phyloP scores from a whole-genome alignment of 441 rosid species.

The Erysimum pusillum region DNA sequence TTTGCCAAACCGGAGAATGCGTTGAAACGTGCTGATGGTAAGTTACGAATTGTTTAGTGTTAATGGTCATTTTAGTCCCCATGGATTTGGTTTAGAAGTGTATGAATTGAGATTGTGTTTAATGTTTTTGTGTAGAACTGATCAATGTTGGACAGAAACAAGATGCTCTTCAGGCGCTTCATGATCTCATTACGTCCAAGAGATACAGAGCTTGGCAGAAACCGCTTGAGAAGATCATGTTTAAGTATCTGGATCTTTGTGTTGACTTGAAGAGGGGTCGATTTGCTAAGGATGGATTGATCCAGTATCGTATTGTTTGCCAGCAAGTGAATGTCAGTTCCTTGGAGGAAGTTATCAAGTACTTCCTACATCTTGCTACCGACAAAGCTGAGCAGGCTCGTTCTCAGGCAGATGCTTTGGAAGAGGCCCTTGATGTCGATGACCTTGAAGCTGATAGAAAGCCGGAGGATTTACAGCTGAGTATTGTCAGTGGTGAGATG shows the following conservation, averaged over 20 bases:
- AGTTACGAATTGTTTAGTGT: conserved; percentile 8
- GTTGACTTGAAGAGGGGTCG: conserved; percentile 95
- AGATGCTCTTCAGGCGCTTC: conserved; percentile 95
- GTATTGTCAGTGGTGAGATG: conserved; percentile 98
- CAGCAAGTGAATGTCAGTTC: conserved; percentile 97
- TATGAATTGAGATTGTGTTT: conserved; percentile 17
- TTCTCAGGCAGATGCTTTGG: conserved; percentile 86
- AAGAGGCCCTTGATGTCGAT: conserved; percentile 99
- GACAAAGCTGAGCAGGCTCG: conserved; percentile 99
- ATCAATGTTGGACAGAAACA: conserved; percentile 99
- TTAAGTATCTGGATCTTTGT: conserved; percentile 94
- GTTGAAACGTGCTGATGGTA: conserved; percentile 95
- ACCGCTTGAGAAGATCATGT: conserved; percentile 89
- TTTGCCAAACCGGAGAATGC: conserved; percentile 96
- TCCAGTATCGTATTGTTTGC: conserved; percentile 93
- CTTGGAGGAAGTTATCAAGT: conserved; percentile 98
- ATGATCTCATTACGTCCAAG: conserved; percentile 89
- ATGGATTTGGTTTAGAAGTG: conserved; percentile 14
- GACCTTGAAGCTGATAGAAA: conserved; percentile 98
- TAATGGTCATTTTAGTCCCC: background rate
- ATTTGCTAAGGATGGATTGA: conserved; percentile 97
- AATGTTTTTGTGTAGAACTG: conserved; percentile 62
- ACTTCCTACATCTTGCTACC: conserved; percentile 92
- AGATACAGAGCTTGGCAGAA: conserved; percentile 98
- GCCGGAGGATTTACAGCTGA: conserved; percentile 97